These are phyloP conservation scores for Serendipita sp. DNA, from an alignment of 768 basidiomycete species.

Conservation along the genomic window DNA sequence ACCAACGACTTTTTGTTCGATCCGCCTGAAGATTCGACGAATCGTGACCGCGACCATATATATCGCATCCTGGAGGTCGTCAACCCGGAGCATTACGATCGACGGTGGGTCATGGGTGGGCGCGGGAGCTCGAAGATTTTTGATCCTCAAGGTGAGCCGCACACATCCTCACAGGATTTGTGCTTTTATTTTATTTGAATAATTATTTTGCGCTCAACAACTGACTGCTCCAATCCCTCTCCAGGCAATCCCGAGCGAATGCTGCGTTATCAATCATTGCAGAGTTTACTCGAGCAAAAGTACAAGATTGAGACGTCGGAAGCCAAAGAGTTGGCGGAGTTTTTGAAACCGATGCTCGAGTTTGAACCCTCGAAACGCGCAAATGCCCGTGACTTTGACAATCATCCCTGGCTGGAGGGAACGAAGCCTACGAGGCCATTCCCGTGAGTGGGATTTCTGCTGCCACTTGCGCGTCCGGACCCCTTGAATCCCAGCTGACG, in stretches of 20 bases:
- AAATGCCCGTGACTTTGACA: constrained; percentile 55
- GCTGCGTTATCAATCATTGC: constrained; percentile 44
- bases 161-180: neutral
- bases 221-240: too few species aligned
- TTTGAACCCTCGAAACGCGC: constrained; percentile 53
- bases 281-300: constrained; percentile 78
- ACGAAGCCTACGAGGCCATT: constrained; percentile 1
- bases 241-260: neutral
- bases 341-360: constrained; percentile 62
- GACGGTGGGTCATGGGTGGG: constrained; percentile 63
- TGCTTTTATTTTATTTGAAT: constrained; percentile 28
- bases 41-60: constrained; percentile 91
- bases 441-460: neutral
- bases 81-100: constrained; percentile 47
- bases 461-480: too few species aligned
- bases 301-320: constrained; percentile 55
- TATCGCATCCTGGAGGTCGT: constrained; percentile 88
- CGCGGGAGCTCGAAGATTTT: constrained; percentile 77
- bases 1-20: constrained; percentile 90
- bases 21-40: constrained; percentile 65
- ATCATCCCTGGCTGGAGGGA: constrained; percentile 52
- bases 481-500: too few species aligned
- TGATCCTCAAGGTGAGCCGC: constrained; percentile 45
- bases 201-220: constrained; percentile 69
- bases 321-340: constrained; percentile 42